These are phyloP conservation scores for Sequoiadendron giganteum DNA, from an alignment of 75 land plant species.

Conservation along the genomic window DNA sequence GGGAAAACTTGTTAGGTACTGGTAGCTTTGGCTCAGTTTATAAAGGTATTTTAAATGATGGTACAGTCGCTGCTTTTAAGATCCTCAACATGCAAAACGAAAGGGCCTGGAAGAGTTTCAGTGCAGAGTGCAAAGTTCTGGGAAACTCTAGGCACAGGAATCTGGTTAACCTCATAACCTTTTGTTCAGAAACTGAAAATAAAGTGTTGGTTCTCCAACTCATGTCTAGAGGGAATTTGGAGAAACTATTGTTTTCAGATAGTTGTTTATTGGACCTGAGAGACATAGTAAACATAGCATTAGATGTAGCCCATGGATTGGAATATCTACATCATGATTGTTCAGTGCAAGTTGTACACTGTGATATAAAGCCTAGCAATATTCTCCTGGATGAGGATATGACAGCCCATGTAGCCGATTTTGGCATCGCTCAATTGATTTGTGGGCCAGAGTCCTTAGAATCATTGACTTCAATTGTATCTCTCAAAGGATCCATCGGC, in stretches of 20 bases:
- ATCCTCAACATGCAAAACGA: constrained; percentile 15
- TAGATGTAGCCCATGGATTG: constrained; percentile 28
- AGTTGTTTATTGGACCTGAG: constrained; percentile 1
- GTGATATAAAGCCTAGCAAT: constrained; percentile 50
- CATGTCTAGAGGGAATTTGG: constrained; percentile 38
- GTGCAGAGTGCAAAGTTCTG: constrained; percentile 21
- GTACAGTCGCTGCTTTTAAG: constrained; percentile 27
- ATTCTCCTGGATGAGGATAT: constrained; percentile 36
- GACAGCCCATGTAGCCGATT: constrained; percentile 29
- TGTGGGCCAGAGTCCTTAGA: background rate
- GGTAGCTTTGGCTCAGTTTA: constrained; percentile 31
- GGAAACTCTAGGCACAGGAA: constrained; percentile 26
- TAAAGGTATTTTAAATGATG: constrained; percentile 18
- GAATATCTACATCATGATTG: constrained; percentile 36
- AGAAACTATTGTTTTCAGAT: constrained; percentile 11
- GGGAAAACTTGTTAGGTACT: constrained; percentile 18
- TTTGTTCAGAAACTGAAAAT: constrained; percentile 24
- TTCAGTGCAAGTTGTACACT: constrained; percentile 21
- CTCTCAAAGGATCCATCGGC: constrained; percentile 28
- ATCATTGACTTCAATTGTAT: background rate
- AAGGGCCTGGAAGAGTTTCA: constrained; percentile 6
- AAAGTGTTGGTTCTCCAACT: constrained; percentile 38
- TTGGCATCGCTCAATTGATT: constrained; percentile 29
- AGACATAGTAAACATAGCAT: constrained; percentile 14
- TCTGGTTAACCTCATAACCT: constrained; percentile 29